phyloP scores from a whole-genome alignment of 2,329 filamentous ascomycete genomes.

The Bertia moriformis region DNA sequence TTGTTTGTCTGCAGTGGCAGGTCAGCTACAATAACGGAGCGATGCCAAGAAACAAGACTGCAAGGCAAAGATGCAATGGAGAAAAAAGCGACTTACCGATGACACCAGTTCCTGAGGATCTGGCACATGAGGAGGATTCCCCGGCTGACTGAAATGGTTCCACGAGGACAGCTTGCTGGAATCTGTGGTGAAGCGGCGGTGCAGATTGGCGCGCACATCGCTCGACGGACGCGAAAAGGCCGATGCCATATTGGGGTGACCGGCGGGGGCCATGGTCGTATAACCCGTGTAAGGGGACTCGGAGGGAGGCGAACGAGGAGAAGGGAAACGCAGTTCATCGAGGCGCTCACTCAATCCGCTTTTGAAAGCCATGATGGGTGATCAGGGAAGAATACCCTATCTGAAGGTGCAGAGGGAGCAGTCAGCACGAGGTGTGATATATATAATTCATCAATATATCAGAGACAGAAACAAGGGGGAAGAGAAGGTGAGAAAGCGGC shows the following conservation, averaged over 20 bases:
- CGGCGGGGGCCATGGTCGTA: slow-evolving; percentile 61
- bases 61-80: not conserved
- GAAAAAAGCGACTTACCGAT: slow-evolving; percentile 23
- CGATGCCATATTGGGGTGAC: slow-evolving; percentile 32
- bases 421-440: too few relatives aligned
- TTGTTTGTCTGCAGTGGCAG: too few relatives aligned
- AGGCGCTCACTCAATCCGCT: slow-evolving; percentile 49
- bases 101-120: slow-evolving; percentile 34
- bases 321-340: slow-evolving; percentile 68
- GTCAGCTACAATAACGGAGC: slow-evolving; percentile 1
- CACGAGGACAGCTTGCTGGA: slow-evolving; percentile 68
- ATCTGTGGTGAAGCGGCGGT: slow-evolving; percentile 88
- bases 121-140: slow-evolving; percentile 27
- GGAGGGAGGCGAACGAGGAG: slow-evolving; percentile 63
- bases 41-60: not conserved
- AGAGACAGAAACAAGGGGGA: too few relatives aligned
- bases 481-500: too few relatives aligned
- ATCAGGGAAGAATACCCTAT: not conserved
- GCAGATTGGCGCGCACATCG: slow-evolving; percentile 64
- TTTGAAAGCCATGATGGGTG: slow-evolving; percentile 13
- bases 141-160: slow-evolving; percentile 45
- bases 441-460: too few relatives aligned
- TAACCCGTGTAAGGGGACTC: slow-evolving; percentile 63
- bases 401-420: too few relatives aligned
- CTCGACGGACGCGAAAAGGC: slow-evolving; percentile 36